A percentile compares a stretch with the other conserved stretches of the same genome.
Conservation (phyloP, 176 grass and related monocot species). For the Pontederia crassipes region DNA sequence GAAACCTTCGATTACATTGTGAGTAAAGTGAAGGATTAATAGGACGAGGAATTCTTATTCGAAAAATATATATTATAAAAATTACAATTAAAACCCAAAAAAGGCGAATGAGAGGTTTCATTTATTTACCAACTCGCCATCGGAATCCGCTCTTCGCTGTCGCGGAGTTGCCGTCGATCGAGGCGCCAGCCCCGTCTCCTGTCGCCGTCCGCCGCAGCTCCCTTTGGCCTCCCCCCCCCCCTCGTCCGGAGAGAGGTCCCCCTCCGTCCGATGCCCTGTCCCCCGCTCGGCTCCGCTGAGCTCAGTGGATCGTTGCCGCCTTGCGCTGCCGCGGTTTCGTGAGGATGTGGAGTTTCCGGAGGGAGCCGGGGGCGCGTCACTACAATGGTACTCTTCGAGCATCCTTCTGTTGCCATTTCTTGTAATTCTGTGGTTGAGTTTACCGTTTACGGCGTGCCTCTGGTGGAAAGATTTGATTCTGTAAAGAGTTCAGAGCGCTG, state of each 20-base stretch:
- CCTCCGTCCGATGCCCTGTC: constrained; percentile 12
- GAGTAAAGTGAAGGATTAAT: too few relatives aligned
- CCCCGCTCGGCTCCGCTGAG: not conserved
- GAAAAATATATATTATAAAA: too few relatives aligned
- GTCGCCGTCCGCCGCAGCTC: too few relatives aligned
- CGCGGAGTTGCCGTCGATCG: too few relatives aligned
- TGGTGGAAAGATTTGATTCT: not conserved
- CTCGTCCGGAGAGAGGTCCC: constrained; percentile 10
- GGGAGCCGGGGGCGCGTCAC: not conserved
- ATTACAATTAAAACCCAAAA: too few relatives aligned
- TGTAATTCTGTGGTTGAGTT: not conserved
- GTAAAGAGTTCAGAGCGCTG: not conserved
- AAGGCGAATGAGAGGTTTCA: too few relatives aligned
- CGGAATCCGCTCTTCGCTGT: too few relatives aligned
- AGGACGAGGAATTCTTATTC: too few relatives aligned
- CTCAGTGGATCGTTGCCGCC: constrained; percentile 6
- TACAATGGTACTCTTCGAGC: constrained; percentile 19
- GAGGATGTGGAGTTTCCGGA: constrained; percentile 1
- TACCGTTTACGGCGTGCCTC: not conserved
- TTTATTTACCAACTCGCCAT: too few relatives aligned
- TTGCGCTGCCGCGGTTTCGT: constrained; percentile 1
- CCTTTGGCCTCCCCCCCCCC: too few relatives aligned
- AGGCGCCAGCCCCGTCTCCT: too few relatives aligned
- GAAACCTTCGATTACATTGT: too few relatives aligned
- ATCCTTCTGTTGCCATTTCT: not conserved